Evolutionary conservation across 495 filamentous ascomycete genomes (phyloP), one percentile per base, ranked within the genome.

Genomic region (Xylaria longipes): DNA sequence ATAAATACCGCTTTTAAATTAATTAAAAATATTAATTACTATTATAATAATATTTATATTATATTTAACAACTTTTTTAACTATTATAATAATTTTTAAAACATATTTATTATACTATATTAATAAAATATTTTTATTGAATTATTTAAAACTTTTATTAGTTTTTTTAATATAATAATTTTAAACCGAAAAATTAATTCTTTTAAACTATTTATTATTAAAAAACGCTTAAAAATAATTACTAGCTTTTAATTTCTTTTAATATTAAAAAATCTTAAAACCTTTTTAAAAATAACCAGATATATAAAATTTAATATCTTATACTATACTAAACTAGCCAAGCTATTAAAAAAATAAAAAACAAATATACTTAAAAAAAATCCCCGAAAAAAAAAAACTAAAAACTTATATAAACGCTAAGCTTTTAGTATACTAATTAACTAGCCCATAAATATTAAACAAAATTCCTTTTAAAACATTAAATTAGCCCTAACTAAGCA

Each of bases 1-100:
- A 63, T 62, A 63, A 39, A 64, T 64, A 48, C 33, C 22, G 20
- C 54, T 20, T 63, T 71, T 46, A 63, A 65, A 39, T n/a, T 45
- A 17, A 64, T 48, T 50, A 8, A 25, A 15, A 33, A 41, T 45
- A n/a, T 22, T 27, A 66, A 66, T 14, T 66, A 43, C 15, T 64
- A 64, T 61, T 71, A 39, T 54, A 63, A 64, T 71, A 64, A 71
- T 71, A 52, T 62, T 50, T 43, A 29, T 45, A 58, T 50, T 14
- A 4, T 8, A 7, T 65, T 54, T 39, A 27, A 27, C 11, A 31
- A 39, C 14, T 65, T 65, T 33, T 29, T 25, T 43, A 57, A 67
- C 17, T 67, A 67, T 67, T 66, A 56, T 43, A 50, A 25, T 7
- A 54, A 50, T 35, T 52, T 66, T 31, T 35, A 54, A 9, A 45